Base-by-base conservation (phyloP, 495 filamentous ascomycete species). In the Neurospora cerealis region DNA sequence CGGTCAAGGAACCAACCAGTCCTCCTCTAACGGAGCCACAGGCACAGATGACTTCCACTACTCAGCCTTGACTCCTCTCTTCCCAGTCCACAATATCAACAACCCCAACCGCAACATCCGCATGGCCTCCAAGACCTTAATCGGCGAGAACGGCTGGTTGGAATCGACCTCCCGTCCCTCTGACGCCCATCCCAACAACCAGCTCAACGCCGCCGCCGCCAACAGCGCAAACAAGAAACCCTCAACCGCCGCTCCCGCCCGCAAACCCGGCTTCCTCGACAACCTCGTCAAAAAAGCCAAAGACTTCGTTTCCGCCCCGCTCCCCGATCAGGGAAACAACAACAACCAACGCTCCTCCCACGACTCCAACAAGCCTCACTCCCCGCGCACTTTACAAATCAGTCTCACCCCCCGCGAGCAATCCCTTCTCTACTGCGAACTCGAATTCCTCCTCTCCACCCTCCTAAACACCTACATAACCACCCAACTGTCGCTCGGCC, bases 91-190 rank as follows among this genome's bases (percentile, higher is more conserved):
- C 28, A 34, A 34, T 19, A 19, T 66, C 54, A 66, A 42, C 21
- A 11, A 66, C 3, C 28, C 54, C 54, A 37, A 71, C 34, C 41
- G 41, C 21, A 66, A 66, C 15, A 66, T 66, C 0, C 54, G 76
- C n/a, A 78, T 71, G 60, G 73, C 78, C 0, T 77, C 75, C 60
- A 87, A 86, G 81, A 82, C 79, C 5, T 37, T 87, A 70, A 79
- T 86, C 40, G 84, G 85, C 13, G 76, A 85, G 21, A 79, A 83
- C n/a, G 85, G 85, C 24, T 86, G 84, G 84, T 80, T 87, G 2
- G 85, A 86, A 74, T 78, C 79, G 24, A 86, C 84, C 0, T 80
- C 80, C 1, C 77, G 77, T 6, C 72, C 74, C 1, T 21, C 72
- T 4, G 69, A 48, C 34, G 15, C 7, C 28, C 54, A 17, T 15